phyloP scores from a whole-genome alignment of 2,329 filamentous ascomycete species.

The Diaporthe destruens region DNA sequence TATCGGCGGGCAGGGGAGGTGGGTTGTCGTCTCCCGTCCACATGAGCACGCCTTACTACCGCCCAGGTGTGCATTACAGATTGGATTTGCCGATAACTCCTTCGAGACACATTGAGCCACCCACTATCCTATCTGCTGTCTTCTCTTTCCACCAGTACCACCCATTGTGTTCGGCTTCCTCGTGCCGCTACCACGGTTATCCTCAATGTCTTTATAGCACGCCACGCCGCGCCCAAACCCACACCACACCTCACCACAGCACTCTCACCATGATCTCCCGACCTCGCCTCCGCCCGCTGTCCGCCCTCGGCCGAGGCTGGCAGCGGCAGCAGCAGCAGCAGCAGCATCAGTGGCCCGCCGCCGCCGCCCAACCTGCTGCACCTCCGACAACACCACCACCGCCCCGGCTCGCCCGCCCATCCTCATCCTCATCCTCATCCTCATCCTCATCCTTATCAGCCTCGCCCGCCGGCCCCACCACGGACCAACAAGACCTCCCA shows the following conservation, averaged over 20 bases:
- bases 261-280: constrained; percentile 46
- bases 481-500: neutral
- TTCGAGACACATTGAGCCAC: neutral
- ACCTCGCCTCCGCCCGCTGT: constrained; percentile 42
- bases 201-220: constrained; percentile 18
- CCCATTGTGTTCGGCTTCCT: neutral
- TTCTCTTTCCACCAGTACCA: neutral
- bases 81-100: too few relatives aligned
- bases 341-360: constrained; percentile 15
- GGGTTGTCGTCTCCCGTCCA: neutral
- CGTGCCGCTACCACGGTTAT: neutral
- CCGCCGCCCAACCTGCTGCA: constrained; percentile 3
- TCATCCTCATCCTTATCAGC: constrained; percentile 9
- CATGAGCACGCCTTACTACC: neutral
- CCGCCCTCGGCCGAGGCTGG: constrained; percentile 39
- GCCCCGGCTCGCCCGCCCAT: constrained; percentile 13
- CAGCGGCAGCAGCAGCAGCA: constrained; percentile 3
- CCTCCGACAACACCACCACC: too few relatives aligned
- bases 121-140: neutral
- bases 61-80: too few relatives aligned
- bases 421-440: neutral
- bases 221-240: neutral
- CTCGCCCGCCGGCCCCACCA: neutral
- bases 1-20: constrained; percentile 12
- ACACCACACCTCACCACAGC: neutral